Percentiles rank a stretch among this genome's conserved stretches.
Evolutionary conservation across 257 asterid species (phyloP).

Genomic region (Phtheirospermum japonicum): DNA sequence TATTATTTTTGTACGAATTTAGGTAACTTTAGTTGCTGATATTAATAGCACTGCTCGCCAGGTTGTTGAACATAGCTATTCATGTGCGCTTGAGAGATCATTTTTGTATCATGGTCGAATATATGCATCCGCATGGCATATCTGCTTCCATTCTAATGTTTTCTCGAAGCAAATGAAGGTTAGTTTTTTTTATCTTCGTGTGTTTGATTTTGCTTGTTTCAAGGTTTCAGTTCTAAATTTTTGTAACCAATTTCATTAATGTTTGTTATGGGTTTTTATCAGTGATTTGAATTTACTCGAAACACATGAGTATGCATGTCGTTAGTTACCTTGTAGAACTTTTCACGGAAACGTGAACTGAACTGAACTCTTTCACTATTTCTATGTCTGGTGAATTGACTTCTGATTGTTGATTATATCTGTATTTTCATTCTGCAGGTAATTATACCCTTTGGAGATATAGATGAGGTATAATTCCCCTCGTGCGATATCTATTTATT

Average conservation of each 20-base stretch:
- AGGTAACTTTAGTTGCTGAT: slow-evolving; percentile 34
- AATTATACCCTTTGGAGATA: slow-evolving; percentile 84
- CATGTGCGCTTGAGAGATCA: slow-evolving; percentile 98
- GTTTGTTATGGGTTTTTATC: background rate
- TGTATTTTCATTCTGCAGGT: slow-evolving; percentile 57
- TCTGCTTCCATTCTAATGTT: slow-evolving; percentile 97
- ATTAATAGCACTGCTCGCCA: slow-evolving; percentile 33
- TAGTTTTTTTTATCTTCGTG: slow-evolving; percentile 31
- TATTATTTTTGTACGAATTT: slow-evolving; percentile 17
- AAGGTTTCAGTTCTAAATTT: slow-evolving; percentile 18
- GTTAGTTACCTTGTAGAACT: slow-evolving; percentile 7
- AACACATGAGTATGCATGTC: slow-evolving; percentile 11
- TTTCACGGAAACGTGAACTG: background rate
- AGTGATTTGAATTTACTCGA: slow-evolving; percentile 7
- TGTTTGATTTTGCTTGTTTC: slow-evolving; percentile 33
- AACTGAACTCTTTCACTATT: background rate
- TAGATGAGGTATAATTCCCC: slow-evolving; percentile 73
- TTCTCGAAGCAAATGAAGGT: slow-evolving; percentile 99
- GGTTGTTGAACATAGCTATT: slow-evolving; percentile 94
- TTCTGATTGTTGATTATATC: slow-evolving; percentile 28
- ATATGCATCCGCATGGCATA: slow-evolving; percentile 90
- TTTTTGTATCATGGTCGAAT: slow-evolving; percentile 96
- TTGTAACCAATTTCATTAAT: slow-evolving; percentile 13
- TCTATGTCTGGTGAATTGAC: slow-evolving; percentile 23
- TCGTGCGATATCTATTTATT: slow-evolving; percentile 10